A percentile compares a stretch with the other conserved stretches of the same genome.
Evolutionary conservation across 257 asterid genomes (phyloP).

Genomic region (Rhazya stricta): DNA sequence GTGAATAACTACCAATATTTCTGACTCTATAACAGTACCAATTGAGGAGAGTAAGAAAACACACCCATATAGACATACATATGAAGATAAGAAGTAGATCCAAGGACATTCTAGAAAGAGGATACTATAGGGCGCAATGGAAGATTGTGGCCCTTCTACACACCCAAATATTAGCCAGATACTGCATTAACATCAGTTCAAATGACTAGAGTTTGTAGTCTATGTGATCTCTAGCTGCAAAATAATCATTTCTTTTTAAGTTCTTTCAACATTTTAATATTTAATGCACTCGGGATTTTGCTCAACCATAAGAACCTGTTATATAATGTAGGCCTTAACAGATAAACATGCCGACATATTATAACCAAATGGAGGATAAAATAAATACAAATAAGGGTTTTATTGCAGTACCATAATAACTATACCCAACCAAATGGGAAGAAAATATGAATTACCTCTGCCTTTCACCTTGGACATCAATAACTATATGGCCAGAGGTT

Average conservation of each 20-base stretch:
- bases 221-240: background rate
- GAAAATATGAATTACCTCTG: constrained; percentile 52
- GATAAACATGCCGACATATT: background rate
- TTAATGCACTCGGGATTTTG: background rate
- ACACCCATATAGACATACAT: background rate
- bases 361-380: background rate
- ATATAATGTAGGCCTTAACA: background rate
- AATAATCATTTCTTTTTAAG: background rate
- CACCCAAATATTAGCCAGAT: background rate
- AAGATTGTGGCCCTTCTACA: background rate
- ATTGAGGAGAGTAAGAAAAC: background rate
- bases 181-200: too few species aligned
- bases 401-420: constrained; percentile 11
- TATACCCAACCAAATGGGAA: constrained; percentile 12
- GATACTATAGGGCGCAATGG: background rate
- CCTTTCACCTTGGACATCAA: constrained; percentile 80
- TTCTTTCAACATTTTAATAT: background rate
- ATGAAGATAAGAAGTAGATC: background rate
- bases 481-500: constrained; percentile 82
- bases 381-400: background rate
- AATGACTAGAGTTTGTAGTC: background rate
- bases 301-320: background rate
- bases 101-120: background rate
- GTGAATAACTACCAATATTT: background rate
- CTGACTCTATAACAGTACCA: background rate